Evolutionary conservation across 2,329 filamentous ascomycete genomes (phyloP).

Genomic region (Venturia nashicola): DNA sequence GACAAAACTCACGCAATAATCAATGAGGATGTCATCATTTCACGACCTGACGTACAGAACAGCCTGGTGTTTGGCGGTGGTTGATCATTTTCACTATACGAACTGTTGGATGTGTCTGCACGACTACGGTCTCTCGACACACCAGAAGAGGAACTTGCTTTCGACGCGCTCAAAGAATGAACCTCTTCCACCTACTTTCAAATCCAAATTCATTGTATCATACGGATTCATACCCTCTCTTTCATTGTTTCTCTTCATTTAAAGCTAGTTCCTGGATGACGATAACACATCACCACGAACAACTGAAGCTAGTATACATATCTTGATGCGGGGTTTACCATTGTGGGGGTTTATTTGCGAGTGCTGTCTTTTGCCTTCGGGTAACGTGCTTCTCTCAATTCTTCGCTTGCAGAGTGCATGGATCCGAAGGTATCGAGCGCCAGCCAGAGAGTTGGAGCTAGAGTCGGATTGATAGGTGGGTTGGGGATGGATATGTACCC

Average conservation of each 20-base stretch:
- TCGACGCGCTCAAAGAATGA: neutral
- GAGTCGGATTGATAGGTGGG: neutral
- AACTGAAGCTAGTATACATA: neutral
- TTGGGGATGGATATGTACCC: neutral
- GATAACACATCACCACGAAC: neutral
- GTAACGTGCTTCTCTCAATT: neutral
- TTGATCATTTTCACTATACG: neutral
- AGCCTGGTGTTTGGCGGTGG: neutral
- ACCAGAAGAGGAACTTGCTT: neutral
- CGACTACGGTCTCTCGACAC: neutral
- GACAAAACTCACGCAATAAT: neutral
- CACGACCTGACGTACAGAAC: neutral
- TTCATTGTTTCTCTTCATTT: constrained; percentile 1
- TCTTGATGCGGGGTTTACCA: neutral
- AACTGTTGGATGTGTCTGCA: neutral
- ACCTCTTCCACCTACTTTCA: neutral
- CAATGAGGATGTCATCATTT: neutral
- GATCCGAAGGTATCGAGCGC: neutral
- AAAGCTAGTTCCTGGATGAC: neutral
- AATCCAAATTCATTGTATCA: neutral
- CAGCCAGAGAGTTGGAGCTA: neutral
- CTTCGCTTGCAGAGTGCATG: neutral
- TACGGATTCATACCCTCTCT: neutral
- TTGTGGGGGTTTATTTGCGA: neutral
- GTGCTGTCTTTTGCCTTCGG: neutral